Conservation (phyloP, 2,329 filamentous ascomycete genomes). For the Aureobasidium lini region DNA sequence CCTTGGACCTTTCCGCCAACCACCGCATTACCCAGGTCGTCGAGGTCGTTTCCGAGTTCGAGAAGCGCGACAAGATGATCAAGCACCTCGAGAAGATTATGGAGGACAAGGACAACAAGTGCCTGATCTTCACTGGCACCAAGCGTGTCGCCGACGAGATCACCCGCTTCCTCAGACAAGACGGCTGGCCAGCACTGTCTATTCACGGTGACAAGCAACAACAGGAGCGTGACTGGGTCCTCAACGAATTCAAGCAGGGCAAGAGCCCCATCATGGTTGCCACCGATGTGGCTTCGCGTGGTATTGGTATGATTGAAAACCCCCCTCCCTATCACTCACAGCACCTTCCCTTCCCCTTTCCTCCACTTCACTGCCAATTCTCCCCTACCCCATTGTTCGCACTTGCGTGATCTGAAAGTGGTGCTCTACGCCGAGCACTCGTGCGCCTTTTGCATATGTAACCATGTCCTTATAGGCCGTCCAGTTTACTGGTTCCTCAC, state of each 20-base stretch:
- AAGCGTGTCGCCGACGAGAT: constrained; percentile 97
- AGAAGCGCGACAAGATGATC: constrained; percentile 96
- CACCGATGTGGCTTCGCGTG: constrained; percentile 98
- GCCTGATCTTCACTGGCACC: constrained; percentile 79
- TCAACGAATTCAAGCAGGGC: constrained; percentile 98
- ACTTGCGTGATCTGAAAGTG: constrained; percentile 55
- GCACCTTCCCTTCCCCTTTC: constrained; percentile 27
- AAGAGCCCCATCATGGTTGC: constrained; percentile 99
- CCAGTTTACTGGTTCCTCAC: constrained; percentile 77
- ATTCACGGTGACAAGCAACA: constrained; percentile 99
- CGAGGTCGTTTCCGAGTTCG: constrained; percentile 89
- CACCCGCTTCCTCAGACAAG: constrained; percentile 91
- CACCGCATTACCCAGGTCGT: constrained; percentile 97
- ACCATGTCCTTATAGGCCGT: constrained; percentile 75
- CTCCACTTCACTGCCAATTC: constrained; percentile 16
- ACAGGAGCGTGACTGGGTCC: constrained; percentile 98
- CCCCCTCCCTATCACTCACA: constrained; percentile 34
- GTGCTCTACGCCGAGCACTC: constrained; percentile 71
- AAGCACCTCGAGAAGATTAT: constrained; percentile 97
- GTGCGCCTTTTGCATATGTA: constrained; percentile 78
- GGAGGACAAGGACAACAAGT: constrained; percentile 93
- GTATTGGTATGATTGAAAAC: constrained; percentile 94
- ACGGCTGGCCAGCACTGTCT: constrained; percentile 94
- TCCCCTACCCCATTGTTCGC: constrained; percentile 31
- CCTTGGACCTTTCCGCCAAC: constrained; percentile 91